A percentile compares a stretch with the other conserved stretches of the same genome.
These are phyloP conservation scores for Penicillium simplicissimum DNA, from an alignment of 495 filamentous ascomycete genomes.

Conservation along the genomic window DNA sequence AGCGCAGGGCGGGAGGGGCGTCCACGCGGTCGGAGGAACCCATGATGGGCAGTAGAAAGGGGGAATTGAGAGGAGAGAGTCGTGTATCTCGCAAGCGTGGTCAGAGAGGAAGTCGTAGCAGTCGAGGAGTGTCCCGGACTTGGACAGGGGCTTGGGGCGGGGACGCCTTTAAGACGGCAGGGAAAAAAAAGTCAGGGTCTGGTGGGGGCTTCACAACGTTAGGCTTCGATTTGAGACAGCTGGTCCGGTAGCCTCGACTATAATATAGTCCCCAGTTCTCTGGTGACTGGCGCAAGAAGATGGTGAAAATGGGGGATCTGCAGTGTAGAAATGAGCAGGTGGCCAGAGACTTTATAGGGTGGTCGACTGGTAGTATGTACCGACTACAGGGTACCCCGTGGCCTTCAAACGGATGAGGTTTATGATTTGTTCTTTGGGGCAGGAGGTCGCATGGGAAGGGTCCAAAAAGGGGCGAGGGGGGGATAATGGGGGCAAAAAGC, in stretches of 20 bases:
- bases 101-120: not conserved
- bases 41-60: conserved; percentile 24
- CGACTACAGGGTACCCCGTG: not conserved
- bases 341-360: not conserved
- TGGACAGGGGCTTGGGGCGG: conserved; percentile 4
- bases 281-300: not conserved
- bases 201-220: not conserved
- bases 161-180: not conserved
- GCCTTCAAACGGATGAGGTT: not conserved
- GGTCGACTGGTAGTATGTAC: not conserved
- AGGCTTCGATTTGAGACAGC: conserved; percentile 5
- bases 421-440: conserved; percentile 10
- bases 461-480: not conserved
- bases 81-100: not conserved
- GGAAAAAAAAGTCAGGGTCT: not conserved
- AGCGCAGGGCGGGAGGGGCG: conserved; percentile 37
- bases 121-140: conserved; percentile 5
- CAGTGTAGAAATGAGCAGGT: not conserved
- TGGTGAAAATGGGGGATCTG: conserved; percentile 5
- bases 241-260: conserved; percentile 1
- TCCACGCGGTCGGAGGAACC: conserved; percentile 30
- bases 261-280: not conserved
- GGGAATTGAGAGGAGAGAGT: conserved; percentile 3
- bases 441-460: conserved; percentile 12
- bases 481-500: not conserved